These are phyloP conservation scores for Mycena floridula DNA, from an alignment of 768 basidiomycete species.

Conservation along the genomic window DNA sequence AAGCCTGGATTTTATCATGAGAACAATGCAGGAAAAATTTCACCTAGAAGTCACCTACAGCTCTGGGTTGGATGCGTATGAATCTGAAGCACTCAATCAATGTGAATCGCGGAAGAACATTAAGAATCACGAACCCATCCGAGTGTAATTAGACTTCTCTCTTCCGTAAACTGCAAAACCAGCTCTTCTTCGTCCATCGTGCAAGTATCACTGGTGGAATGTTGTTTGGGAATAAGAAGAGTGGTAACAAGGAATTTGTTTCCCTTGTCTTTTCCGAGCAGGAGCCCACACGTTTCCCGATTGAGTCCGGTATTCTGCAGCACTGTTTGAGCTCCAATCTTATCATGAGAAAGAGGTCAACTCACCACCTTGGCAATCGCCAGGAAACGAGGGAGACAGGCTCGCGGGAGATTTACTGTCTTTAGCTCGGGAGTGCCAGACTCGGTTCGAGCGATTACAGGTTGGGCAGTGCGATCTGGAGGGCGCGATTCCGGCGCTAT, in stretches of 20 bases:
- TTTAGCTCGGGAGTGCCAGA: conserved; percentile 37
- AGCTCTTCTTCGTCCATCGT: conserved; percentile 88
- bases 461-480: too few relatives aligned
- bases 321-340: too few relatives aligned
- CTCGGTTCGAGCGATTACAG: too few relatives aligned
- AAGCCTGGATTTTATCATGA: conserved; percentile 62
- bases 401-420: conserved; percentile 62
- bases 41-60: conserved; percentile 39
- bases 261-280: conserved; percentile 65
- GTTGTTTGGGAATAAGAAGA: conserved; percentile 83
- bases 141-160: conserved; percentile 74
- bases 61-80: conserved; percentile 90
- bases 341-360: too few relatives aligned
- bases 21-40: conserved; percentile 1
- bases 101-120: conserved; percentile 5
- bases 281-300: conserved; percentile 80
- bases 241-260: conserved; percentile 70
- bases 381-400: conserved; percentile 71
- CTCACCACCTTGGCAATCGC: conserved; percentile 65
- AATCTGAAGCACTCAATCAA: conserved; percentile 43
- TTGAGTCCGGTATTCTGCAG: conserved; percentile 80
- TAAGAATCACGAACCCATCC: conserved; percentile 85
- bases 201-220: conserved; percentile 87
- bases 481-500: too few relatives aligned
- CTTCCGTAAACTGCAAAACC: conserved; percentile 80